Percentiles rank a stretch among this genome's conserved stretches.
phyloP scores from a whole-genome alignment of 768 basidiomycete species.

The Mycena pura region DNA sequence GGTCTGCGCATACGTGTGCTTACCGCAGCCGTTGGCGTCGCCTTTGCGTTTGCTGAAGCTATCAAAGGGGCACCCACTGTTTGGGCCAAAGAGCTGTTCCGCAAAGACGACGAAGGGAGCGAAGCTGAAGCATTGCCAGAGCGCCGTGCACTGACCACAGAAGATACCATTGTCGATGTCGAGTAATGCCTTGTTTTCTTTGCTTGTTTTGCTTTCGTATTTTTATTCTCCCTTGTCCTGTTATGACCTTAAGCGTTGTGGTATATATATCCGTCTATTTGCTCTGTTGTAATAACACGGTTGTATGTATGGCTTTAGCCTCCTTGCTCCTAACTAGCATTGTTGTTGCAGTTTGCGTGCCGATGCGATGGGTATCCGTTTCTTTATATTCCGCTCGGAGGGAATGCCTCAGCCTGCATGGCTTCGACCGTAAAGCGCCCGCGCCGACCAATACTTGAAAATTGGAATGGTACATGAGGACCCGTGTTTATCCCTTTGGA shows the following conservation, averaged over 20 bases:
- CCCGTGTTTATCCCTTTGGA: too few relatives aligned
- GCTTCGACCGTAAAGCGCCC: too few relatives aligned
- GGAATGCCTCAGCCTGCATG: too few relatives aligned
- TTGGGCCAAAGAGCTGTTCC: constrained; percentile 29
- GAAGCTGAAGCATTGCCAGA: neutral
- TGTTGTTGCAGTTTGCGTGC: too few relatives aligned
- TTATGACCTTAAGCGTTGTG: constrained; percentile 9
- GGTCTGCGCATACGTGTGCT: constrained; percentile 63
- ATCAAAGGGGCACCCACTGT: constrained; percentile 55
- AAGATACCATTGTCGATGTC: constrained; percentile 24
- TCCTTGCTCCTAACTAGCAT: too few relatives aligned
- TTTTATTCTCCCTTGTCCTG: constrained; percentile 26
- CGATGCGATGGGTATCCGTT: too few relatives aligned
- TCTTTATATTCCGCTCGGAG: too few relatives aligned
- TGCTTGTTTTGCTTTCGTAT: constrained; percentile 16
- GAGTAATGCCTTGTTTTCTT: constrained; percentile 36
- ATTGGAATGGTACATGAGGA: too few relatives aligned
- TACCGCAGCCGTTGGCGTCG: constrained; percentile 59
- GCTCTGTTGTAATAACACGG: constrained; percentile 24
- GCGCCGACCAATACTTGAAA: too few relatives aligned
- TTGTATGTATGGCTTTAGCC: too few relatives aligned
- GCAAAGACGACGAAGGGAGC: constrained; percentile 10
- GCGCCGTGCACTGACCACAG: constrained; percentile 19
- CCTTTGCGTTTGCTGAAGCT: constrained; percentile 74
- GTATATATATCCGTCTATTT: constrained; percentile 18